Evolutionary conservation across 2,329 filamentous ascomycete species (phyloP).

Genomic region (Leptographium flavum): DNA sequence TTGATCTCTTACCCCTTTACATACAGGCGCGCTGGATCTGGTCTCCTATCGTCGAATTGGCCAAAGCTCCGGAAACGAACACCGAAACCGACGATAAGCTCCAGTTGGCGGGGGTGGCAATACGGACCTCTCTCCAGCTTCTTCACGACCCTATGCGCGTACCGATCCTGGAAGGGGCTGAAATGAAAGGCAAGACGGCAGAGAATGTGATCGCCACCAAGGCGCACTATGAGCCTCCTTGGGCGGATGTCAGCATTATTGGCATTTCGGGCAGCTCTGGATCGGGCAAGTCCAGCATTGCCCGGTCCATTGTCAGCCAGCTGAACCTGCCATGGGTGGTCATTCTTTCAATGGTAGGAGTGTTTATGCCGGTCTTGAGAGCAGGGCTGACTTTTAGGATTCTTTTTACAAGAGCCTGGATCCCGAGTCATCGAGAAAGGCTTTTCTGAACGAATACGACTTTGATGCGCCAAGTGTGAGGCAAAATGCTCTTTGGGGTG

Average conservation of each 20-base stretch:
- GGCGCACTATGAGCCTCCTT: constrained; percentile 82
- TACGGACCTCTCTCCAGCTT: too few relatives aligned
- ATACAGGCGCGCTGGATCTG: too few relatives aligned
- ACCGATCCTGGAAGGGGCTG: not conserved
- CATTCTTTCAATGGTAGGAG: constrained; percentile 79
- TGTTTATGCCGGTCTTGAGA: too few relatives aligned
- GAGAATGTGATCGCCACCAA: constrained; percentile 29
- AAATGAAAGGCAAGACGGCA: not conserved
- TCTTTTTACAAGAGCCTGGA: constrained; percentile 92
- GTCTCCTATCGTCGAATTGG: not conserved
- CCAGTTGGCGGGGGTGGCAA: not conserved
- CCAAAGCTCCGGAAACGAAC: not conserved
- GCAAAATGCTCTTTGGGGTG: too few relatives aligned
- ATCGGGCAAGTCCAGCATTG: constrained; percentile 86
- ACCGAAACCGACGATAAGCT: not conserved
- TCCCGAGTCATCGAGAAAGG: constrained; percentile 61
- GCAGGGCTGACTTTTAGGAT: constrained; percentile 42
- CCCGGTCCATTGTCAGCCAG: constrained; percentile 77
- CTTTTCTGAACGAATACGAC: constrained; percentile 85
- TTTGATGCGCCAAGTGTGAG: constrained; percentile 81
- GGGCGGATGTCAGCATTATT: constrained; percentile 93
- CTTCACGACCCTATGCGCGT: too few relatives aligned
- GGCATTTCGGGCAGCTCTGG: constrained; percentile 91
- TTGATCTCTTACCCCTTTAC: too few relatives aligned
- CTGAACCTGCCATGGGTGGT: constrained; percentile 95